phyloP scores from a whole-genome alignment of 2,329 filamentous ascomycete genomes.

The Cadophora sp. region DNA sequence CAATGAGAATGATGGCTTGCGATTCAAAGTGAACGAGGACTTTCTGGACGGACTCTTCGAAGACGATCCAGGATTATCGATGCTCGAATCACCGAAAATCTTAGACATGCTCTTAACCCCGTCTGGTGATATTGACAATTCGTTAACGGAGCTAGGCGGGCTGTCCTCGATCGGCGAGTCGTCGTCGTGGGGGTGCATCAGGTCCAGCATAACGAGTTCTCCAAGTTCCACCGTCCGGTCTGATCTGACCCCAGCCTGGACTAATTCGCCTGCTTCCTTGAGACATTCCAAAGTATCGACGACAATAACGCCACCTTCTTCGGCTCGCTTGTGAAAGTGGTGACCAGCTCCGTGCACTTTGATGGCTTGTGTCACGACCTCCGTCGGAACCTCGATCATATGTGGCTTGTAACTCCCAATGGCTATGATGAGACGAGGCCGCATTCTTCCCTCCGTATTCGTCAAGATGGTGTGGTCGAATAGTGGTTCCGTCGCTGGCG shows the following conservation, averaged over 20 bases:
- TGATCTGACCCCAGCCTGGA: slow-evolving; percentile 75
- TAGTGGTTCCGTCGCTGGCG: slow-evolving; percentile 74
- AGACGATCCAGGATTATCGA: slow-evolving; percentile 8
- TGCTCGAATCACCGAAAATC: slow-evolving; percentile 25
- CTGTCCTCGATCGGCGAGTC: slow-evolving; percentile 28
- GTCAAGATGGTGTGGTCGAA: slow-evolving; percentile 80
- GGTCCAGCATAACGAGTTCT: slow-evolving; percentile 72
- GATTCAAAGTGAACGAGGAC: slow-evolving; percentile 34
- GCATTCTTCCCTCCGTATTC: slow-evolving; percentile 70
- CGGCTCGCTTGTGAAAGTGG: slow-evolving; percentile 71
- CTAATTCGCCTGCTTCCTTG: slow-evolving; percentile 85
- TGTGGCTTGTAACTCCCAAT: slow-evolving; percentile 73
- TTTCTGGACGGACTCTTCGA: slow-evolving; percentile 32
- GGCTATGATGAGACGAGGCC: slow-evolving; percentile 74
- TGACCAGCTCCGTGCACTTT: slow-evolving; percentile 58
- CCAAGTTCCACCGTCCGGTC: slow-evolving; percentile 86
- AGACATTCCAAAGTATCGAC: slow-evolving; percentile 82
- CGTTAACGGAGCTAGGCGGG: slow-evolving; percentile 19
- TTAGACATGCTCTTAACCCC: slow-evolving; percentile 26
- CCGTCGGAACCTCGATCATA: slow-evolving; percentile 85
- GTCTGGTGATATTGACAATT: slow-evolving; percentile 17
- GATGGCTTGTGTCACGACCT: slow-evolving; percentile 71
- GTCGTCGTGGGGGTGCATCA: slow-evolving; percentile 32
- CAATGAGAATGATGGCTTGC: slow-evolving; percentile 28
- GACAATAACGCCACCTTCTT: slow-evolving; percentile 70